phyloP scores from a whole-genome alignment of 805 yeast species.

The Kazachstania psychrophila region DNA sequence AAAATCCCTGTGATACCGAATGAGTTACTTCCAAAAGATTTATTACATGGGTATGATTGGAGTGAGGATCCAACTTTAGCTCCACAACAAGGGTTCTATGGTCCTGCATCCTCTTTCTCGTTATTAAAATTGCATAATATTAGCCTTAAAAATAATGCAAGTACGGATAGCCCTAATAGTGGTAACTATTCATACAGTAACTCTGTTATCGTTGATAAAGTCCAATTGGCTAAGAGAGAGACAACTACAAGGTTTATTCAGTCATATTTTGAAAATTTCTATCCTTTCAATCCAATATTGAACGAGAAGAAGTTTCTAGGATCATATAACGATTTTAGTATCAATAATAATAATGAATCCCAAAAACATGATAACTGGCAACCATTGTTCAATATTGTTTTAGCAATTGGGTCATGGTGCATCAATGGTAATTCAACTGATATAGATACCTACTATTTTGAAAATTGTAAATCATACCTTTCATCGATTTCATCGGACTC shows the following conservation, averaged over 20 bases:
- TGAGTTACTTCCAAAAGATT: conserved; percentile 36
- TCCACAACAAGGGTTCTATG: conserved; percentile 44
- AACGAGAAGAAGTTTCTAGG: conserved; percentile 45
- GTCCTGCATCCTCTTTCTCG: conserved; percentile 53
- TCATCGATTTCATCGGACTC: not conserved
- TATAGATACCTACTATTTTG: conserved; percentile 48
- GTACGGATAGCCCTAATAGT: not conserved
- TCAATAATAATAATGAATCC: not conserved
- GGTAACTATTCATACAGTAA: not conserved
- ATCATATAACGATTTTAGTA: conserved; percentile 31
- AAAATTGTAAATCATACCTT: conserved; percentile 37
- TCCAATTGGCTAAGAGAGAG: conserved; percentile 3
- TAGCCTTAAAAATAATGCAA: not conserved
- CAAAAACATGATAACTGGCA: conserved; percentile 36
- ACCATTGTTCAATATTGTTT: conserved; percentile 44
- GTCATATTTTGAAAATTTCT: conserved; percentile 50
- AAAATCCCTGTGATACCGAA: conserved; percentile 11
- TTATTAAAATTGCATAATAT: conserved; percentile 35
- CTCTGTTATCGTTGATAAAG: conserved; percentile 1
- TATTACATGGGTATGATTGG: conserved; percentile 52
- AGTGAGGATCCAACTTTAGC: conserved; percentile 3
- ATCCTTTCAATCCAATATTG: conserved; percentile 52
- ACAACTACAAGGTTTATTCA: conserved; percentile 31
- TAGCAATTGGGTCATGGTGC: conserved; percentile 67
- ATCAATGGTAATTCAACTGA: conserved; percentile 42